phyloP scores from a whole-genome alignment of 345 rosid genomes.

The Dipteronia dyeriana region DNA sequence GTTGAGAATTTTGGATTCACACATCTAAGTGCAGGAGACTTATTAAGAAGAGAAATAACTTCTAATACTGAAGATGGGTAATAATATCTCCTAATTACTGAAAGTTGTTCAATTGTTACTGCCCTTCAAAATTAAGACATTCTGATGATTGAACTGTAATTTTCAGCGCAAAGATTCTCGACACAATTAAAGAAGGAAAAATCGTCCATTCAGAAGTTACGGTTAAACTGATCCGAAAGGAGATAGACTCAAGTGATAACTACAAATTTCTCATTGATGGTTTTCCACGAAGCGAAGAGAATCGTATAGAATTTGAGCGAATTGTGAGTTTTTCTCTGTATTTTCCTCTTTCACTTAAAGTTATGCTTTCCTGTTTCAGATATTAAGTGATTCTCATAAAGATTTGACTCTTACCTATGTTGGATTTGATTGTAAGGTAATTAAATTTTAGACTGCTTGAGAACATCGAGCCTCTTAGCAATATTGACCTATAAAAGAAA shows the following conservation, averaged over 20 bases:
- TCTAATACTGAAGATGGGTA: conserved; percentile 72
- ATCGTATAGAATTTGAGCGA: conserved; percentile 69
- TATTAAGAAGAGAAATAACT: conserved; percentile 65
- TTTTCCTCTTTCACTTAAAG: not conserved
- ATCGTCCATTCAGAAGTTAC: conserved; percentile 91
- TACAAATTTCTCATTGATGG: conserved; percentile 82
- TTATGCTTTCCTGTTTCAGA: not conserved
- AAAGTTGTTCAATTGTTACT: not conserved
- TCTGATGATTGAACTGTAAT: conserved; percentile 22
- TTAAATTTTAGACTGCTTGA: conserved; percentile 8
- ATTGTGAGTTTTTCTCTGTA: conserved; percentile 47
- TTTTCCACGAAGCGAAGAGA: conserved; percentile 85
- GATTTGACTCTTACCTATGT: not conserved
- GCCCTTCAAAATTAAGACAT: conserved; percentile 3
- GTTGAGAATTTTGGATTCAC: conserved; percentile 63
- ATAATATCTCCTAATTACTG: conserved; percentile 4
- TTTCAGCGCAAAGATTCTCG: conserved; percentile 59
- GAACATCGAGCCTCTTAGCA: not conserved
- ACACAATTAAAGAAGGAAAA: conserved; percentile 74
- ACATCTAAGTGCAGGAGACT: conserved; percentile 83
- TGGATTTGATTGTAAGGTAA: conserved; percentile 7
- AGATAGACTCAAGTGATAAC: conserved; percentile 55
- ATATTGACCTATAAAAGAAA: not conserved
- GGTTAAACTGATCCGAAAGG: conserved; percentile 64
- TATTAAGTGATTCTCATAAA: not conserved